Evolutionary conservation across 2,329 filamentous ascomycete genomes (phyloP).

Genomic region (Epichloe aotearoae): DNA sequence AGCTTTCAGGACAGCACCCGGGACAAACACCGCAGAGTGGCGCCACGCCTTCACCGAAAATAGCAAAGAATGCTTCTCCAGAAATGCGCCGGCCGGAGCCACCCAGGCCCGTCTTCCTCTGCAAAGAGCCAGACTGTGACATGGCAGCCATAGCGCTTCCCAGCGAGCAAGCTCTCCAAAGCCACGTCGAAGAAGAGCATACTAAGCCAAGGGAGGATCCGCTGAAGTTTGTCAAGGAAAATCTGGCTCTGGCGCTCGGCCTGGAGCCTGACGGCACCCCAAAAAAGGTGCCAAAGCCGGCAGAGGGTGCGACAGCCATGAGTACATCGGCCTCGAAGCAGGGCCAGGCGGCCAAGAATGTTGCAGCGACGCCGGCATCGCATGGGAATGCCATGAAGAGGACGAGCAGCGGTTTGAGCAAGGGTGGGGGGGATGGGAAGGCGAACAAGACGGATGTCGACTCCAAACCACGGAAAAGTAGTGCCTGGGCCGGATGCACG

Average conservation of each 20-base stretch:
- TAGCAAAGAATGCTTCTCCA: slow-evolving; percentile 33
- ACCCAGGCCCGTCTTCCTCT: slow-evolving; percentile 32
- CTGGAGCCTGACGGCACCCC: slow-evolving; percentile 36
- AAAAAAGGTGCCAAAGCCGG: slow-evolving; percentile 22
- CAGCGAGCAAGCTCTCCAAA: slow-evolving; percentile 38
- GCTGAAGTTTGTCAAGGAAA: slow-evolving; percentile 37
- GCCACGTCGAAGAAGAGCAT: slow-evolving; percentile 47
- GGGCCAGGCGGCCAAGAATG: slow-evolving; percentile 31
- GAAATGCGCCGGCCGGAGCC: slow-evolving; percentile 26
- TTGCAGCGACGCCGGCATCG: slow-evolving; percentile 35
- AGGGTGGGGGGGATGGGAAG: slow-evolving; percentile 23
- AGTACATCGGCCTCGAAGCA: slow-evolving; percentile 31
- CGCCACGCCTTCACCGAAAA: slow-evolving; percentile 33
- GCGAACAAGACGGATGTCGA: slow-evolving; percentile 11
- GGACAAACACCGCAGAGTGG: slow-evolving; percentile 24
- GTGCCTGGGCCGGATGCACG: slow-evolving; percentile 28
- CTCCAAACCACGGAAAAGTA: slow-evolving; percentile 5
- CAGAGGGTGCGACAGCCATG: slow-evolving; percentile 24
- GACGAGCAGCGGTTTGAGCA: slow-evolving; percentile 32
- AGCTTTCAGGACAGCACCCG: slow-evolving; percentile 27
- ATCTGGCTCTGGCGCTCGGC: slow-evolving; percentile 34
- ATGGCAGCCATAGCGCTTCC: slow-evolving; percentile 34
- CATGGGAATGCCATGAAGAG: slow-evolving; percentile 37
- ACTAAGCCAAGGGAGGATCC: slow-evolving; percentile 42
- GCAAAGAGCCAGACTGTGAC: slow-evolving; percentile 43